Percentiles rank a stretch among this genome's conserved stretches.
Evolutionary conservation across 352 stramenopile species (phyloP).

Genomic region (Phytopythium delawarense): DNA sequence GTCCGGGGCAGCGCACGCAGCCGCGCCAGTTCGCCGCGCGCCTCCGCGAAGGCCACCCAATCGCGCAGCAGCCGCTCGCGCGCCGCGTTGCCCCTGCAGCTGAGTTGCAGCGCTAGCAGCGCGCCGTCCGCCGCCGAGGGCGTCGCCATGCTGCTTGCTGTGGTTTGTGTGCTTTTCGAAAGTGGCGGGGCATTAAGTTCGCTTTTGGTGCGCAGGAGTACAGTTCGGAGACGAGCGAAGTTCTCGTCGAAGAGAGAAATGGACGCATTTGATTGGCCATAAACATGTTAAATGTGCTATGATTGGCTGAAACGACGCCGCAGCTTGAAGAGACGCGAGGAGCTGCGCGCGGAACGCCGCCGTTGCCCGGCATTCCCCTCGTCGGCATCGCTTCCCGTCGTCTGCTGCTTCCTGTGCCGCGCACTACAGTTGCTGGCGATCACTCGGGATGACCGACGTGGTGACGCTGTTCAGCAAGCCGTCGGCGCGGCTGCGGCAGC

Average conservation of each 20-base stretch:
- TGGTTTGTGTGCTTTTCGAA: not conserved
- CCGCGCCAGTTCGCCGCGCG: conserved; percentile 33
- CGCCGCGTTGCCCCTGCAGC: conserved; percentile 51
- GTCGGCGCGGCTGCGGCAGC: conserved; percentile 21
- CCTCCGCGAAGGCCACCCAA: conserved; percentile 51
- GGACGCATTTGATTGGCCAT: not conserved
- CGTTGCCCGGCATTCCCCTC: conserved; percentile 7
- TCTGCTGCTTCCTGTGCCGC: not conserved
- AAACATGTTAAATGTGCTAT: not conserved
- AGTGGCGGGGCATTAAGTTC: not conserved
- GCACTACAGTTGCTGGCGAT: not conserved
- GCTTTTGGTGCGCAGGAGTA: not conserved
- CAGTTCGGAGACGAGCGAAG: not conserved
- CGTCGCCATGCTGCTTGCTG: not conserved
- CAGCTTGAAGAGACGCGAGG: conserved; percentile 8
- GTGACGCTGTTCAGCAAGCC: conserved; percentile 40
- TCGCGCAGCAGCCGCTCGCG: conserved; percentile 56
- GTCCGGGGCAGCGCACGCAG: conserved; percentile 53
- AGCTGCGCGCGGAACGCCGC: not conserved
- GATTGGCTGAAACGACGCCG: conserved; percentile 14
- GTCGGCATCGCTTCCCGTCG: not conserved
- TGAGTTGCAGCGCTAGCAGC: conserved; percentile 62
- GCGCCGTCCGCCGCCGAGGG: conserved; percentile 10
- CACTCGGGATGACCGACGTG: conserved; percentile 18
- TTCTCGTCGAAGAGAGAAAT: not conserved